These are phyloP conservation scores for Tilletia caries DNA, from an alignment of 1,284 basidiomycete species.

Conservation along the genomic window DNA sequence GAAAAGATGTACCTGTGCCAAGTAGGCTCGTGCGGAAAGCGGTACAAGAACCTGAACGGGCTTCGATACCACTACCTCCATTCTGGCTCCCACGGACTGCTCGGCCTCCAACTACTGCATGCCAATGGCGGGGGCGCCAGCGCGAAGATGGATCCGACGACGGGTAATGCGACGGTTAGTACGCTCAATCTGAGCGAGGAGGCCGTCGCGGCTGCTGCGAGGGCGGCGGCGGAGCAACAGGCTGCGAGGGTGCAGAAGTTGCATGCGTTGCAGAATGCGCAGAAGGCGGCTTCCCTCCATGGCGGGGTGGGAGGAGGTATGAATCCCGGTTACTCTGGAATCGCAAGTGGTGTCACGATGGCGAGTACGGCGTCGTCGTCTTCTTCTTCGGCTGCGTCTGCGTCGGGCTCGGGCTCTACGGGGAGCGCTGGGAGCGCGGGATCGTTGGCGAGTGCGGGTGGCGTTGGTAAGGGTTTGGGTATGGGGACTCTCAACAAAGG, in stretches of 20 bases:
- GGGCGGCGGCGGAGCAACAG: slow-evolving; percentile 32
- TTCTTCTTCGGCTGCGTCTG: not conserved
- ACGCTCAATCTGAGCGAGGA: slow-evolving; percentile 46
- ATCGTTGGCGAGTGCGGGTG: not conserved
- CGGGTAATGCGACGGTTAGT: slow-evolving; percentile 46
- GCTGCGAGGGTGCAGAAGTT: slow-evolving; percentile 35
- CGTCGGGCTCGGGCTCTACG: not conserved
- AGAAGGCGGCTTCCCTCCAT: not conserved
- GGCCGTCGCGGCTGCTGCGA: slow-evolving; percentile 48
- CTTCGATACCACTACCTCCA: slow-evolving; percentile 90
- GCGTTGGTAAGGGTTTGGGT: not conserved
- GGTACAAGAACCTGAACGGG: slow-evolving; percentile 76
- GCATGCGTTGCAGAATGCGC: slow-evolving; percentile 9
- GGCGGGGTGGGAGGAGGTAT: not conserved
- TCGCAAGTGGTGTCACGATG: not conserved
- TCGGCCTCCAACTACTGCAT: slow-evolving; percentile 51
- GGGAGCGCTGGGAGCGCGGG: no score
- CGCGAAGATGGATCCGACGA: slow-evolving; percentile 46
- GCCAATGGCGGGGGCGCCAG: slow-evolving; percentile 47
- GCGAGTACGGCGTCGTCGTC: not conserved
- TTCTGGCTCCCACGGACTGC: slow-evolving; percentile 74
- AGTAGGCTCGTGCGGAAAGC: slow-evolving; percentile 67
- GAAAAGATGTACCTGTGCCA: slow-evolving; percentile 48
- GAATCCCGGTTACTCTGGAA: not conserved
- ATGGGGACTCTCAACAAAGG: no score